Base-by-base conservation (phyloP, 768 basidiomycete species). In the Gloeostereum incarnatum region DNA sequence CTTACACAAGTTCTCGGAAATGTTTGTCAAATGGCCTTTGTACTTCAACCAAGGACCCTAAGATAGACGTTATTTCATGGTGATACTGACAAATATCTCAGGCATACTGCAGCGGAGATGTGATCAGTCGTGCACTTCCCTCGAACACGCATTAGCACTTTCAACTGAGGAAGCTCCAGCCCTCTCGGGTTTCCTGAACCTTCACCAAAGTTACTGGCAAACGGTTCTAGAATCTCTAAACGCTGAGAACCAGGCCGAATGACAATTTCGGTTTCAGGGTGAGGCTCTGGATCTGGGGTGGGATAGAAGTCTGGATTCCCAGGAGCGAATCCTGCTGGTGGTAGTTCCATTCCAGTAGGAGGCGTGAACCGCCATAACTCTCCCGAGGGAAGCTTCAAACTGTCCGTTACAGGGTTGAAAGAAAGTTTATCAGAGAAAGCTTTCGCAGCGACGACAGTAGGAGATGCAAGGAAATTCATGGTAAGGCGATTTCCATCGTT, bases 61-160 rank as follows among this genome's bases (percentile, higher is more conserved):
- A 39, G 31, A 43, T 17, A 27, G 43, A 42, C 30, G 19, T 45
- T 20, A 35, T 23, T 39, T 23, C 40, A 17, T 32, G n/a, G 38
- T 11, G 24, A 16, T 21, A 22, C 5, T 24, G n/a, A 4, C 35
- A 16, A 11, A 22, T 8, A n/a, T 27, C 4, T n/a, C n/a, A n/a
- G 13, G 62, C 79, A 36, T 49, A 87, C 86, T 22, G 96, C 96
- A 26, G 96, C 96, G 23, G 88, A 92, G 41, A 98, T 99, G 55
- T 98, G 96, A 53, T 99, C 96, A 13, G 96, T 99, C 9, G 96
- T 99, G 58, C 96, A 99, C 62, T 99, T 98, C n/a, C 96, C 96
- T 46, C 87, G 68, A 5, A 98, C 89, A 21, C 91, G 67, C 73
- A 98, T 77, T 35, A 99, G 58, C 36, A 94, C 87, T 50, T 78